These are phyloP conservation scores for Pythium apleroticum DNA, from an alignment of 352 stramenopile genomes.

Conservation along the genomic window DNA sequence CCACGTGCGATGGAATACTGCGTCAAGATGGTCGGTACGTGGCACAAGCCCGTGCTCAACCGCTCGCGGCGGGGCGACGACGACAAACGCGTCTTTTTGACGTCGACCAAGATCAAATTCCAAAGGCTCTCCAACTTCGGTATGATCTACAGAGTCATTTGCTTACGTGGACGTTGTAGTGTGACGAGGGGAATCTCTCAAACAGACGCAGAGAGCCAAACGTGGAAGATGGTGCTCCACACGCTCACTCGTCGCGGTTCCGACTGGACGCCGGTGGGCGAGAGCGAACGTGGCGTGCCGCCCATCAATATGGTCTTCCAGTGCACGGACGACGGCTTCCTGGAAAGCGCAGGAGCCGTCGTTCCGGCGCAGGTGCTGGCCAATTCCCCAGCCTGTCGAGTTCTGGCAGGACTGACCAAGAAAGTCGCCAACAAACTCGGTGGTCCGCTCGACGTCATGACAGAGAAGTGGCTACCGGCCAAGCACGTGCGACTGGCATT, in stretches of 20 bases:
- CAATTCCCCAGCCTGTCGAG: slow-evolving; percentile 70
- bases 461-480: slow-evolving; percentile 71
- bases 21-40: slow-evolving; percentile 64
- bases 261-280: slow-evolving; percentile 64
- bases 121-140: slow-evolving; percentile 73
- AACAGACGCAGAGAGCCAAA: slow-evolving; percentile 54
- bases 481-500: slow-evolving; percentile 19
- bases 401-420: slow-evolving; percentile 79
- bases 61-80: slow-evolving; percentile 68
- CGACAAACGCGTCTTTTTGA: slow-evolving; percentile 74
- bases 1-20: slow-evolving; percentile 66
- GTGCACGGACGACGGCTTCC: slow-evolving; percentile 32
- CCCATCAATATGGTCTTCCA: slow-evolving; percentile 64
- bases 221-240: slow-evolving; percentile 67
- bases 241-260: slow-evolving; percentile 73
- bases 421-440: slow-evolving; percentile 84
- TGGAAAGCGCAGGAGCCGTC: slow-evolving; percentile 58
- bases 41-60: slow-evolving; percentile 76
- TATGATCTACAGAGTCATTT: slow-evolving; percentile 19
- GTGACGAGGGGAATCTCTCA: no score
- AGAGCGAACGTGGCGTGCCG: slow-evolving; percentile 65
- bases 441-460: slow-evolving; percentile 80
- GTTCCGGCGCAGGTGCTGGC: slow-evolving; percentile 50
- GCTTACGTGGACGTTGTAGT: no score
- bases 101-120: slow-evolving; percentile 56